A percentile compares a stretch with the other conserved stretches of the same genome.
Conservation (phyloP, 2,329 filamentous ascomycete species). For the Verticillium alfalfae region DNA sequence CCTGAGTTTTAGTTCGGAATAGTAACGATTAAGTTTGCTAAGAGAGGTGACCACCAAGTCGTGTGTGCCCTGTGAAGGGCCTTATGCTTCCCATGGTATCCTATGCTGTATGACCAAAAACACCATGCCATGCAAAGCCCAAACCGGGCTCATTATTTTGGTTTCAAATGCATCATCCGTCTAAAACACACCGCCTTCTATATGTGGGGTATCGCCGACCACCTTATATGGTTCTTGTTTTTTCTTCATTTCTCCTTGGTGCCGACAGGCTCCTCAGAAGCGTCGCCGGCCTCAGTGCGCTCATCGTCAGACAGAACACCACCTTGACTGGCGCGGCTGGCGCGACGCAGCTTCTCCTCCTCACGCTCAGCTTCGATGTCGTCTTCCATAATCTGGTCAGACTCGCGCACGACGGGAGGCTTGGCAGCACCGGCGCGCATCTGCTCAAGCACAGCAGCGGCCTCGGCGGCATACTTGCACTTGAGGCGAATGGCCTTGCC, state of each 20-base stretch:
- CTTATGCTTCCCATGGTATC: neutral
- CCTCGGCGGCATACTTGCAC: constrained; percentile 51
- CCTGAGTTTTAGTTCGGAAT: neutral
- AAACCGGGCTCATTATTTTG: neutral
- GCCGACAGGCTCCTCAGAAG: constrained; percentile 1
- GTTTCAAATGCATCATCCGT: neutral
- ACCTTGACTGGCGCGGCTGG: neutral
- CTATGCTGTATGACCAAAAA: neutral
- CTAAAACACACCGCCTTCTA: neutral
- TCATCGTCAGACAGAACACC: constrained; percentile 10
- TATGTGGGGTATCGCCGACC: neutral
- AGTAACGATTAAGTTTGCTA: neutral
- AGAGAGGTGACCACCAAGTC: neutral
- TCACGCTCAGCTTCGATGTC: constrained; percentile 7
- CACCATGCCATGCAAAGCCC: neutral
- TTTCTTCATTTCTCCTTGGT: neutral
- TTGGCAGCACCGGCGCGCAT: constrained; percentile 21
- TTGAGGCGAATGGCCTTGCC: constrained; percentile 43
- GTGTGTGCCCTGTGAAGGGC: neutral
- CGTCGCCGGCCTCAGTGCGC: constrained; percentile 6
- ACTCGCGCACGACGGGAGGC: neutral
- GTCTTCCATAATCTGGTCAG: constrained; percentile 2
- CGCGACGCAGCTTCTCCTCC: constrained; percentile 6
- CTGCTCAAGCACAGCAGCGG: constrained; percentile 52
- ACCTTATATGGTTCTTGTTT: no score